Percentiles rank a stretch among this genome's conserved stretches.
These are phyloP conservation scores for Fusarium coffeatum DNA, from an alignment of 2,329 filamentous ascomycete genomes.

Conservation along the genomic window DNA sequence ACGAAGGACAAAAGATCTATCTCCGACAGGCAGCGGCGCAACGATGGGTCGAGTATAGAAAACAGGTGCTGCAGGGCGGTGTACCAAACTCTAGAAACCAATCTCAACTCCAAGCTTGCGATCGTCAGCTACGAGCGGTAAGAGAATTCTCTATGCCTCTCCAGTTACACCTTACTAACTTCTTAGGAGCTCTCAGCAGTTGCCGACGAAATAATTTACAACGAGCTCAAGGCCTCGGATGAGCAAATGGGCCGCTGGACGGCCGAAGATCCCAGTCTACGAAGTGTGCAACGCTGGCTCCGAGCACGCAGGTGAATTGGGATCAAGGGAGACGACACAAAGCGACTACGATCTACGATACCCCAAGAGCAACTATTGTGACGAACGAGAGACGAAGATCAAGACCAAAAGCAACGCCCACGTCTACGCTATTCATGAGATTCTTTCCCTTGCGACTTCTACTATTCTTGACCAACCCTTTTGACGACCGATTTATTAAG, in stretches of 20 bases:
- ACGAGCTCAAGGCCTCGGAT: slow-evolving; percentile 65
- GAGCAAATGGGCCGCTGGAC: slow-evolving; percentile 69
- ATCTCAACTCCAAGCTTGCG: slow-evolving; percentile 63
- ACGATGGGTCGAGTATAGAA: slow-evolving; percentile 67
- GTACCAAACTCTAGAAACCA: slow-evolving; percentile 61
- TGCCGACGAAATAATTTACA: slow-evolving; percentile 69
- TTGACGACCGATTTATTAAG: slow-evolving; percentile 33
- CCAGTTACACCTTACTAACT: neutral
- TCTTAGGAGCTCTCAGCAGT: slow-evolving; percentile 65
- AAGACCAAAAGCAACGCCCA: slow-evolving; percentile 21
- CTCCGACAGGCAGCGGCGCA: slow-evolving; percentile 70
- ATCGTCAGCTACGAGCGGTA: slow-evolving; percentile 68
- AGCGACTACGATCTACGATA: slow-evolving; percentile 29
- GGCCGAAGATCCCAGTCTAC: slow-evolving; percentile 69
- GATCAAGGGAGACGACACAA: slow-evolving; percentile 19
- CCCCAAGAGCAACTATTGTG: slow-evolving; percentile 21
- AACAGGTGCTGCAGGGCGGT: slow-evolving; percentile 64
- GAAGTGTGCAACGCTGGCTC: slow-evolving; percentile 69
- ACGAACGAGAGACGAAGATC: slow-evolving; percentile 33
- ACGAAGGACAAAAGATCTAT: slow-evolving; percentile 74
- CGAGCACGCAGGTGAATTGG: slow-evolving; percentile 50
- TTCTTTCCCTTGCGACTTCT: slow-evolving; percentile 33
- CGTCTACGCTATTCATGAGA: slow-evolving; percentile 29
- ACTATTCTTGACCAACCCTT: slow-evolving; percentile 41
- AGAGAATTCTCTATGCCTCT: slow-evolving; percentile 43